A percentile compares a stretch with the other conserved stretches of the same genome.
These are phyloP conservation scores for Lactifluus echinatus DNA, from an alignment of 768 basidiomycete genomes.

Conservation along the genomic window DNA sequence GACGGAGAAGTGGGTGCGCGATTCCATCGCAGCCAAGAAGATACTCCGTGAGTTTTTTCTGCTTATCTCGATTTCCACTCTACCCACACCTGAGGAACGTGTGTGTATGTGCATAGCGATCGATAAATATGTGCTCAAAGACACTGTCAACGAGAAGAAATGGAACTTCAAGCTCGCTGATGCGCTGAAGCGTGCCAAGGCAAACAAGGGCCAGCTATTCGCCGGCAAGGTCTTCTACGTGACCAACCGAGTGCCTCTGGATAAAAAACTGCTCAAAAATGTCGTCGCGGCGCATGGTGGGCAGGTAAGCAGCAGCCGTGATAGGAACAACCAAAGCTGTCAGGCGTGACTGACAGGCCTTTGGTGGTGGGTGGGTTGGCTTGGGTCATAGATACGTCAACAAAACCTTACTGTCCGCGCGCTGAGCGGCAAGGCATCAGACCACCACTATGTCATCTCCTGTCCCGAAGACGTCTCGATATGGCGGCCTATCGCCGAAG, in stretches of 20 bases:
- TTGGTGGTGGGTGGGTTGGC: too few species aligned
- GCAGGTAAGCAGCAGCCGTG: constrained; percentile 33
- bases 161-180: constrained; percentile 56
- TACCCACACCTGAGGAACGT: neutral
- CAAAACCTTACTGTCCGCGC: constrained; percentile 48
- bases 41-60: constrained; percentile 64
- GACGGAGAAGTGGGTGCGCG: constrained; percentile 59
- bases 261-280: constrained; percentile 53
- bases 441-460: constrained; percentile 54
- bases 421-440: constrained; percentile 35
- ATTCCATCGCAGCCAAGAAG: constrained; percentile 44
- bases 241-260: constrained; percentile 54
- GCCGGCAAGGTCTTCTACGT: constrained; percentile 63
- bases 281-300: constrained; percentile 68
- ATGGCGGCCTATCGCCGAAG: constrained; percentile 53
- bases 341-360: neutral
- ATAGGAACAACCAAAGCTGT: neutral
- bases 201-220: constrained; percentile 47
- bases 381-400: constrained; percentile 30
- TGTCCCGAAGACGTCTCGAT: constrained; percentile 52
- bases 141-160: constrained; percentile 55
- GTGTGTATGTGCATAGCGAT: constrained; percentile 42
- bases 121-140: constrained; percentile 47
- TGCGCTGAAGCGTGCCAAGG: constrained; percentile 50
- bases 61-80: neutral